phyloP scores from a whole-genome alignment of 306 rosid genomes.

The Casuarina cunninghamiana region DNA sequence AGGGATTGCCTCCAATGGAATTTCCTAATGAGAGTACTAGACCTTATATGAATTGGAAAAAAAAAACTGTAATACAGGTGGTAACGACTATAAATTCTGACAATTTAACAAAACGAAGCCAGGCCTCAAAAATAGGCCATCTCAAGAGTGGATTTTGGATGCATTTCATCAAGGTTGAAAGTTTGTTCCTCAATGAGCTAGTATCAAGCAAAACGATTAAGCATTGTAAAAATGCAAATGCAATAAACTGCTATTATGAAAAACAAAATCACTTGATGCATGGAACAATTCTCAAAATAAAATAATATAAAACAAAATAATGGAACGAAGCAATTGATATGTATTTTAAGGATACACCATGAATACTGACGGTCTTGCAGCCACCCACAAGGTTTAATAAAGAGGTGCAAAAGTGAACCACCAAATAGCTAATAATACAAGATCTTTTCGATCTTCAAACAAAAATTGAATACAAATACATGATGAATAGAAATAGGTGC shows the following conservation, averaged over 20 bases:
- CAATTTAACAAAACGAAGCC: neutral
- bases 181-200: neutral
- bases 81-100: neutral
- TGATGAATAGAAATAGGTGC: neutral
- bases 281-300: neutral
- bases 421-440: neutral
- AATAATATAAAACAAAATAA: neutral
- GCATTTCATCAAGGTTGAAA: neutral
- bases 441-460: neutral
- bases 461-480: conserved; percentile 6
- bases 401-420: conserved; percentile 5
- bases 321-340: neutral
- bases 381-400: neutral
- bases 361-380: neutral
- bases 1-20: neutral
- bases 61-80: neutral
- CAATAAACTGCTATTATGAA: conserved; percentile 3
- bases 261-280: neutral
- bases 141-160: conserved; percentile 6
- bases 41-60: neutral
- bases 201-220: neutral
- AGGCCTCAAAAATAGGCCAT: conserved; percentile 16
- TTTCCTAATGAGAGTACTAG: neutral
- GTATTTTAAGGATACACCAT: neutral
- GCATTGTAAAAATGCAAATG: conserved; percentile 24